Conservation (phyloP, 371 early-diverging fungal genomes). For the Circinella umbellata region DNA sequence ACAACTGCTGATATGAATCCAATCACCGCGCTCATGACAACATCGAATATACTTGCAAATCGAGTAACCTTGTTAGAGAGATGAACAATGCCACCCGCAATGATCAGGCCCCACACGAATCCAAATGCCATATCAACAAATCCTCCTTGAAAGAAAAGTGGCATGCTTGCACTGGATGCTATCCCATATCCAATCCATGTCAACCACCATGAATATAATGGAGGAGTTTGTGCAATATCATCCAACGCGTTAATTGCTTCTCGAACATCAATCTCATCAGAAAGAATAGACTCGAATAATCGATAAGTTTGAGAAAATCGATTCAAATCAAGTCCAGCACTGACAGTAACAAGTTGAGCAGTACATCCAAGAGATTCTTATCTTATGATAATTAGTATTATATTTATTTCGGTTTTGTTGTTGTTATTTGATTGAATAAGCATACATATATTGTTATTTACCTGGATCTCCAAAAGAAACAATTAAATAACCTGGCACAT, state of each 20-base stretch:
- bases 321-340: slow-evolving; percentile 58
- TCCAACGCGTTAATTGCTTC: slow-evolving; percentile 61
- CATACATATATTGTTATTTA: slow-evolving; percentile 23
- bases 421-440: neutral
- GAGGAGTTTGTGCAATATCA: slow-evolving; percentile 41
- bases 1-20: slow-evolving; percentile 56
- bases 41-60: slow-evolving; percentile 65
- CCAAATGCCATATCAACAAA: slow-evolving; percentile 55
- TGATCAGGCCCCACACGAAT: slow-evolving; percentile 50
- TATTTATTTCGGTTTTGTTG: too few relatives aligned
- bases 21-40: slow-evolving; percentile 59
- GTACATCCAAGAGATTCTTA: slow-evolving; percentile 42
- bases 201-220: slow-evolving; percentile 53
- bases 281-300: slow-evolving; percentile 57
- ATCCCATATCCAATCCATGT: slow-evolving; percentile 58
- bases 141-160: slow-evolving; percentile 63
- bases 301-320: slow-evolving; percentile 59
- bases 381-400: neutral
- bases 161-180: slow-evolving; percentile 58
- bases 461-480: slow-evolving; percentile 65
- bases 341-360: slow-evolving; percentile 63
- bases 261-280: slow-evolving; percentile 45
- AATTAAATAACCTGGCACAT: slow-evolving; percentile 67
- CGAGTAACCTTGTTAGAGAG: slow-evolving; percentile 60
- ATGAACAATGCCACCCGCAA: slow-evolving; percentile 53